Base-by-base conservation (phyloP, 257 asterid species). In the Solanum paucissectum region DNA sequence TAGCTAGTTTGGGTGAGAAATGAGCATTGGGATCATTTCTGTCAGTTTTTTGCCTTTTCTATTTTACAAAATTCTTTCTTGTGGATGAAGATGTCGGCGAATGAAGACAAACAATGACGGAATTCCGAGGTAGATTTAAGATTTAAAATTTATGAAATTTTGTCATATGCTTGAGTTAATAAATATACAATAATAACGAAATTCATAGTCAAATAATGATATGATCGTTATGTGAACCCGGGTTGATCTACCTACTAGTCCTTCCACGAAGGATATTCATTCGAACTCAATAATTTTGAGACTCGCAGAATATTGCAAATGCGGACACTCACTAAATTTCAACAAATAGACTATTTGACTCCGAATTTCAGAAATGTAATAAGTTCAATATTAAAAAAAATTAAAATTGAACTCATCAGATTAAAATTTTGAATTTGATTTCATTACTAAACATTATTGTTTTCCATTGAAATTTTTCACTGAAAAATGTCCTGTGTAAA, bases 1-100 rank as follows among this genome's bases (percentile, higher is more conserved):
- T 52, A 52, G 62, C 62, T 52, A 52, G 66, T 58, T 58, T 58
- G 71, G 88, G 88, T 87, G 66, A 81, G 42, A 81, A 81, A 81
- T 49, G 69, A 44, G 68, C 55, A 81, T 81, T 90, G 90, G 88
- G 92, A 87, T 91, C 83, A 83, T 87, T 88, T 86, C 71, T 89
- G 87, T 88, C 89, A 52, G 73, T 77, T 38, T 84, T 75, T 72
- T 29, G 55, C 86, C 21, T 64, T 60, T 32, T 6, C 44, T 4
- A 46, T 49, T 72, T 33, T 44, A 20, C 69, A 87, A 20, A 81
- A 81, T 84, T 81, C 86, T 93, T 86, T 83, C 94, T 92, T 91
- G 64, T 66, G 68, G 46, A 37, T 91, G 95, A 93, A 94, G 96
- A 89, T 88, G 92, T 84, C 90, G 86, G 46, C 64, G 85, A 86